Percentiles rank a stretch among this genome's conserved stretches.
phyloP scores from a whole-genome alignment of 164 flowering plant genomes.

The Vitis rupestris region DNA sequence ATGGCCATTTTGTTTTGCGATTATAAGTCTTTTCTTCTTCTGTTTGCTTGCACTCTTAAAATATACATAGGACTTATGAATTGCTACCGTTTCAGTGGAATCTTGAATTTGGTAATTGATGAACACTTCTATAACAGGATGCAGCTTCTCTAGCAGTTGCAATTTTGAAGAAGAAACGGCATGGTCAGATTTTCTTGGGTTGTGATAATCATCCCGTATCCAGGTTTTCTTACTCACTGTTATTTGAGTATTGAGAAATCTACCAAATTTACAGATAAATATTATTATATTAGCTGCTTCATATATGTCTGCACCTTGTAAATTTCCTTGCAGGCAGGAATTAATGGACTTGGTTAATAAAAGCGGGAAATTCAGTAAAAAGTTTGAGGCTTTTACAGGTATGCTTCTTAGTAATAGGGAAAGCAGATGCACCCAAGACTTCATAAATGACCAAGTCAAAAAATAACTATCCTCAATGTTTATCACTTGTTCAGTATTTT shows the following conservation, averaged over 20 bases:
- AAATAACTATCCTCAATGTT: background rate
- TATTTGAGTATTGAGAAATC: background rate
- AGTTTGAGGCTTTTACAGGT: slow-evolving; percentile 68
- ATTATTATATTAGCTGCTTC: too few species aligned
- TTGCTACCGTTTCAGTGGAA: background rate
- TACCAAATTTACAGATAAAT: too few species aligned
- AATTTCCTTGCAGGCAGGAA: slow-evolving; percentile 58
- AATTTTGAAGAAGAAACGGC: slow-evolving; percentile 70
- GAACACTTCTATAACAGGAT: slow-evolving; percentile 46
- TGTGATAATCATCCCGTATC: slow-evolving; percentile 95
- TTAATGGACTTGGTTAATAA: slow-evolving; percentile 73
- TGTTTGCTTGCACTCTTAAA: background rate
- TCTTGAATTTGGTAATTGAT: background rate
- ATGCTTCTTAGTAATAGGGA: background rate
- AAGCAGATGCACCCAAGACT: background rate
- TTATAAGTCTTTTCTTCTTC: background rate
- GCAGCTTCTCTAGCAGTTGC: slow-evolving; percentile 87
- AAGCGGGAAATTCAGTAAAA: slow-evolving; percentile 75
- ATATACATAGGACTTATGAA: background rate
- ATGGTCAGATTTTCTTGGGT: slow-evolving; percentile 74
- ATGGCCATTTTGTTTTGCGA: background rate
- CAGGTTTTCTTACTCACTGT: slow-evolving; percentile 45
- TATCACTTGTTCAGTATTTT: background rate
- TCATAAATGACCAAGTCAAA: background rate
- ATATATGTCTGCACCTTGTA: background rate